These are phyloP conservation scores for Rhizopogon vulgaris DNA, from an alignment of 768 basidiomycete species.

Conservation along the genomic window DNA sequence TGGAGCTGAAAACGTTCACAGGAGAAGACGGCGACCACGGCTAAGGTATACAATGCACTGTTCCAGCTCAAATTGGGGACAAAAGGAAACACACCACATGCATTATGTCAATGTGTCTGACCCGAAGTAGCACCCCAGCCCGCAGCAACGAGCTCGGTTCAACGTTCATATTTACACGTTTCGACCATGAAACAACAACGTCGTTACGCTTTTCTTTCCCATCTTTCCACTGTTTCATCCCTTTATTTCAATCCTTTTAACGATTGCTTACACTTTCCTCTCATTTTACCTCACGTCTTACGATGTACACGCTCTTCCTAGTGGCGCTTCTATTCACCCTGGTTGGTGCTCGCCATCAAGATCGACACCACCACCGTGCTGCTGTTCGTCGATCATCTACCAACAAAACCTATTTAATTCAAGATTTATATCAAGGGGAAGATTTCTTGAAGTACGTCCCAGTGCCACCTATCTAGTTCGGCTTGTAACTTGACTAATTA, in stretches of 20 bases:
- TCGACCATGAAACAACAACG: not conserved
- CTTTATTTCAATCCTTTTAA: not conserved
- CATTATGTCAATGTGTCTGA: no score
- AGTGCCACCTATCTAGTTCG: not conserved
- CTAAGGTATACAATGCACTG: no score
- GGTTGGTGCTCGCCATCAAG: constrained; percentile 27
- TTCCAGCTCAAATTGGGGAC: not conserved
- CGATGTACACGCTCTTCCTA: constrained; percentile 30
- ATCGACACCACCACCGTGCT: constrained; percentile 19
- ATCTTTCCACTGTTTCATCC: not conserved
- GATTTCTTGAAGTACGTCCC: constrained; percentile 53
- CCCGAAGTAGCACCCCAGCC: not conserved
- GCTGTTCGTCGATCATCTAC: constrained; percentile 12
- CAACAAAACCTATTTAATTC: constrained; percentile 28
- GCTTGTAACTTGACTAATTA: not conserved
- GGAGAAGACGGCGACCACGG: not conserved
- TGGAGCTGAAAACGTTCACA: not conserved
- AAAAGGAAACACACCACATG: not conserved
- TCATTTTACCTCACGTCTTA: not conserved
- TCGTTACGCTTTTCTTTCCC: not conserved
- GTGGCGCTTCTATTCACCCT: constrained; percentile 29
- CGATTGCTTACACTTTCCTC: not conserved
- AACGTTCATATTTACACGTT: not conserved
- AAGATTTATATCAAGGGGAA: constrained; percentile 41
- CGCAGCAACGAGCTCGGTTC: not conserved